Conservation (phyloP, 805 yeast genomes). For the Nakazawaea holstii region DNA sequence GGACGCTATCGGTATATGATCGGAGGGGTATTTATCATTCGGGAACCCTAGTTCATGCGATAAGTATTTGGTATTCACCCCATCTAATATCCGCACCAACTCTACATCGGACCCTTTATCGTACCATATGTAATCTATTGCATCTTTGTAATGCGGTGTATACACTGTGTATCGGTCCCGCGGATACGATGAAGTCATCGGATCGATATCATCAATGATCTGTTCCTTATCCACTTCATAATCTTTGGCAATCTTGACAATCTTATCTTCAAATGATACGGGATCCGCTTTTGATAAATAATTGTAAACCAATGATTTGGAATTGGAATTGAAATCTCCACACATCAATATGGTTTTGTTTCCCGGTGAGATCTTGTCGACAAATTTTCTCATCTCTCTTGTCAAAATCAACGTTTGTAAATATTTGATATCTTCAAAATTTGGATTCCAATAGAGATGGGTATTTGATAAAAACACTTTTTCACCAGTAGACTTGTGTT, state of each 20-base stretch:
- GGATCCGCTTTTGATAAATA: conserved; percentile 19
- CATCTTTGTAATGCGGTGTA: conserved; percentile 43
- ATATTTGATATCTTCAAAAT: conserved; percentile 47
- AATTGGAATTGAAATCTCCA: conserved; percentile 54
- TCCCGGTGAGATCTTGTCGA: conserved; percentile 20
- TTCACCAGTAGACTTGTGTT: conserved; percentile 35
- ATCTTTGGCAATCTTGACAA: conserved; percentile 21
- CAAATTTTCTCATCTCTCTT: conserved; percentile 18
- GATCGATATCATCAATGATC: conserved; percentile 20
- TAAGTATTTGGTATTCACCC: conserved; percentile 32
- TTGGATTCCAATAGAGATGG: conserved; percentile 54
- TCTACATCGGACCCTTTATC: conserved; percentile 30
- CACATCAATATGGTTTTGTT: conserved; percentile 37
- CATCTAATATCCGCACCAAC: conserved; percentile 45
- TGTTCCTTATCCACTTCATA: background rate
- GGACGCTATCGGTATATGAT: conserved; percentile 38
- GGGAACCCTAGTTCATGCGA: conserved; percentile 39
- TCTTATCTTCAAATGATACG: conserved; percentile 19
- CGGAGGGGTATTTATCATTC: conserved; percentile 54
- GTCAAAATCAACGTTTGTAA: conserved; percentile 45
- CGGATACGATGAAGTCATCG: conserved; percentile 25
- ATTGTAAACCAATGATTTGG: conserved; percentile 43
- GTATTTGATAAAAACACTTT: conserved; percentile 48
- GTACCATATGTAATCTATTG: conserved; percentile 57
- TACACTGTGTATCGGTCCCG: conserved; percentile 36